Conservation (phyloP, 345 rosid species). For the Clarkia xantiana region DNA sequence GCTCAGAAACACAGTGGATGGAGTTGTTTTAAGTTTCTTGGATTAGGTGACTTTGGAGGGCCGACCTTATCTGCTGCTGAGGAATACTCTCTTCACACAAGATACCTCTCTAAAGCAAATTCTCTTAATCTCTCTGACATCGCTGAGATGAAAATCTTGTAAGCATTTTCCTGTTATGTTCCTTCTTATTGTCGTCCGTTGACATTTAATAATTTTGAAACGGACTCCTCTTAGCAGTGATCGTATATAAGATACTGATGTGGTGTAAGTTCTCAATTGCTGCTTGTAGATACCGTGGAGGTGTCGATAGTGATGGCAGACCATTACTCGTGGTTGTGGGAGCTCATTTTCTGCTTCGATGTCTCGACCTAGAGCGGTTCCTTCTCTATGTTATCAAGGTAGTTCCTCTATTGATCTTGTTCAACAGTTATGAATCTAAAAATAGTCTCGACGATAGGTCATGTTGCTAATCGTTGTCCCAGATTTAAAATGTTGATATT, state of each 20-base stretch:
- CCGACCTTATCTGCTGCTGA: constrained; percentile 74
- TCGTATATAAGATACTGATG: no score
- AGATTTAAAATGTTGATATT: no score
- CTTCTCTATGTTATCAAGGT: constrained; percentile 77
- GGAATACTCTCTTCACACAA: constrained; percentile 89
- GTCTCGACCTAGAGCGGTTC: constrained; percentile 90
- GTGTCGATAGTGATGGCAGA: constrained; percentile 84
- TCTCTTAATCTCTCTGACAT: constrained; percentile 88
- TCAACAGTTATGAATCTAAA: no score
- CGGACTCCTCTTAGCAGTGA: no score
- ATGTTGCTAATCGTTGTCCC: no score
- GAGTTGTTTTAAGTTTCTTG: constrained; percentile 77
- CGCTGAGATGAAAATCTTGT: constrained; percentile 97
- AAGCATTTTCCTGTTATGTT: constrained; percentile 17
- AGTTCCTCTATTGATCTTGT: background rate
- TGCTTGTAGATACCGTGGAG: constrained; percentile 73
- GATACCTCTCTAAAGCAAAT: constrained; percentile 89
- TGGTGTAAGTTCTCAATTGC: no score
- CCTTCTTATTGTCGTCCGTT: background rate
- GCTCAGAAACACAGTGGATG: constrained; percentile 72
- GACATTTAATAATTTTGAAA: no score
- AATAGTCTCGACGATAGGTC: no score
- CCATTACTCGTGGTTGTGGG: constrained; percentile 99
- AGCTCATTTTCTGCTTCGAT: constrained; percentile 87
- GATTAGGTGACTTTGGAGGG: constrained; percentile 88